A percentile compares a stretch with the other conserved stretches of the same genome.
Conservation (phyloP, 208 protist species). For the Blechomonas ayalai region DNA sequence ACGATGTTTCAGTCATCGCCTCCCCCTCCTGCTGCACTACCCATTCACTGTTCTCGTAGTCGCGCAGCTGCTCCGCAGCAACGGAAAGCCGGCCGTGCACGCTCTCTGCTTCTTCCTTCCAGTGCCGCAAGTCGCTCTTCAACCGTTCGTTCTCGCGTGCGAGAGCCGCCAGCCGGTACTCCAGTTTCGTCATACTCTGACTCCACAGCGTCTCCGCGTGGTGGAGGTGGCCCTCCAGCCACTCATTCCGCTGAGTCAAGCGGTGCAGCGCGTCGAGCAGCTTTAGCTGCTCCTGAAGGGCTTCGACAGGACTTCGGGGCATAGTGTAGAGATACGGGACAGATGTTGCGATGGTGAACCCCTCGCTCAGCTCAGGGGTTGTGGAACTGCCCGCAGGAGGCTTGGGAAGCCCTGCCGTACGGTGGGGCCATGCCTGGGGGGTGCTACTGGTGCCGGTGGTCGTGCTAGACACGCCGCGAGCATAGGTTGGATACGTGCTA, state of each 20-base stretch:
- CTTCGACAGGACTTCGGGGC: slow-evolving; percentile 36
- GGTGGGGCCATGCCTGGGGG: neutral
- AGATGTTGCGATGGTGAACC: too few relatives aligned
- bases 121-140: slow-evolving; percentile 20
- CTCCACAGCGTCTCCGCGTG: slow-evolving; percentile 23
- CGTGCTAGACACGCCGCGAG: slow-evolving; percentile 1
- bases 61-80: slow-evolving; percentile 1
- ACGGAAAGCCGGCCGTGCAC: neutral
- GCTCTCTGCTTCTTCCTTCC: slow-evolving; percentile 27
- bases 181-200: slow-evolving; percentile 17
- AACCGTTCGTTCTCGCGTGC: slow-evolving; percentile 26
- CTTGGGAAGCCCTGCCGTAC: slow-evolving; percentile 3
- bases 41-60: slow-evolving; percentile 3
- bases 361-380: too few relatives aligned
- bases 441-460: neutral
- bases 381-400: too few relatives aligned
- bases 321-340: slow-evolving; percentile 44
- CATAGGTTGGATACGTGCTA: neutral
- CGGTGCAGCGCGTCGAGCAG: slow-evolving; percentile 38
- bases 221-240: slow-evolving; percentile 18
- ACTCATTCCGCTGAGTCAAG: slow-evolving; percentile 22
- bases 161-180: slow-evolving; percentile 22
- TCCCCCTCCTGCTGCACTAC: too few relatives aligned
- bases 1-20: too few relatives aligned
- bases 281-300: slow-evolving; percentile 43